Evolutionary conservation across 2,329 filamentous ascomycete species (phyloP).

Genomic region (Gaeumannomyces tritici): DNA sequence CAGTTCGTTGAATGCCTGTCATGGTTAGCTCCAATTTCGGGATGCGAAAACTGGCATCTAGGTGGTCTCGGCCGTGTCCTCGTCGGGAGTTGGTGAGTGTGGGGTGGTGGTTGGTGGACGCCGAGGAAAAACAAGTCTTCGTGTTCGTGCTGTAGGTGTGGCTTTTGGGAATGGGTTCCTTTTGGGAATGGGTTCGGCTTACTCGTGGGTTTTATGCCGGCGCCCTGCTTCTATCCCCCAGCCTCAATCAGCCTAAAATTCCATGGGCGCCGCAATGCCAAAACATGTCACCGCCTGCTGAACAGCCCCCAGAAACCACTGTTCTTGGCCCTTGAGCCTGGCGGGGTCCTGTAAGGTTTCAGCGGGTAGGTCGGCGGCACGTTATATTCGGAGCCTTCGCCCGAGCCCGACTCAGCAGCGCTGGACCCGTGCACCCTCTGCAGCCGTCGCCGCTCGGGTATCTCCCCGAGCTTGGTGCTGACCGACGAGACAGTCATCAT

Average conservation of each 20-base stretch:
- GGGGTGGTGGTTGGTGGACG: neutral
- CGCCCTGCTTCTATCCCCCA: neutral
- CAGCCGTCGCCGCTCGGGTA: constrained; percentile 20
- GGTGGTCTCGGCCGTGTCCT: neutral
- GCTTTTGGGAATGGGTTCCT: too few relatives aligned
- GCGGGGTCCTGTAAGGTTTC: constrained; percentile 15
- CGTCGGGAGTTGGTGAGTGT: neutral
- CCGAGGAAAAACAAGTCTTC: neutral
- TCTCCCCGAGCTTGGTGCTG: constrained; percentile 25
- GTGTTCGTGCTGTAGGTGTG: neutral
- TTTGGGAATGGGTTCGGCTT: neutral
- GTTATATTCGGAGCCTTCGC: constrained; percentile 14
- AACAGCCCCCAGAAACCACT: constrained; percentile 19
- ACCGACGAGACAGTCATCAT: constrained; percentile 18
- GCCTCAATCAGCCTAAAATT: neutral
- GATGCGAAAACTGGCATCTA: neutral
- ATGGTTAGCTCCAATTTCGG: neutral
- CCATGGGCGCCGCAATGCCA: neutral
- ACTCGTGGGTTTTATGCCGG: neutral
- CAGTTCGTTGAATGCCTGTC: neutral
- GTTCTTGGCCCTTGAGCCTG: constrained; percentile 13
- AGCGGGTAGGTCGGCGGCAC: constrained; percentile 21
- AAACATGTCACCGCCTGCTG: constrained; percentile 5
- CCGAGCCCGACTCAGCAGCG: constrained; percentile 9
- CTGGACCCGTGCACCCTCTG: constrained; percentile 3